Percentiles rank a stretch among this genome's conserved stretches.
Conservation (phyloP, 164 flowering plant species). For the Pachysandra terminalis region DNA sequence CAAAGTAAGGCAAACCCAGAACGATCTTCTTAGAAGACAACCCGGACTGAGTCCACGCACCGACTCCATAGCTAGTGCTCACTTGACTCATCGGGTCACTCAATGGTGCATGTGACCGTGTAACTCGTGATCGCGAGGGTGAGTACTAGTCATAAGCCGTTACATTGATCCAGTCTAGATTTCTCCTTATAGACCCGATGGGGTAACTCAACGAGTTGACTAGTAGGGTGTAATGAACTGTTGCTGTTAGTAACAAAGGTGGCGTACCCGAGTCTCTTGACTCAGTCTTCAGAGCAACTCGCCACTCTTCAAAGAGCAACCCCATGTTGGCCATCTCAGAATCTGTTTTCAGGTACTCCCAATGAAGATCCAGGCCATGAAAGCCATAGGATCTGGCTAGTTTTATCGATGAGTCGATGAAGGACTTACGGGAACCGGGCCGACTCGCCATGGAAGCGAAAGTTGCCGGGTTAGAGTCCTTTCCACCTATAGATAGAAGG, state of each 20-base stretch:
- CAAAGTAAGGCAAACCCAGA: constrained; percentile 35
- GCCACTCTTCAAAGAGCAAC: constrained; percentile 36
- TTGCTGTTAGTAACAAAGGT: constrained; percentile 25
- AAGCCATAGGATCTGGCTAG: constrained; percentile 31
- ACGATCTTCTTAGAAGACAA: constrained; percentile 24
- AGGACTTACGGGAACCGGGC: constrained; percentile 22
- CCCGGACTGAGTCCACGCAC: constrained; percentile 35
- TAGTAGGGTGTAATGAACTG: constrained; percentile 14
- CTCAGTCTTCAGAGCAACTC: constrained; percentile 28
- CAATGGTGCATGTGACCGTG: constrained; percentile 26
- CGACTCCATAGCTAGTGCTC: constrained; percentile 31
- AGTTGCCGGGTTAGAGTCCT: background rate
- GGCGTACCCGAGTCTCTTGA: constrained; percentile 12
- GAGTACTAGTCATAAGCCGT: constrained; percentile 43
- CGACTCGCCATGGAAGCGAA: constrained; percentile 31
- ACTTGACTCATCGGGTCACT: constrained; percentile 20
- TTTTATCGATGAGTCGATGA: constrained; percentile 42
- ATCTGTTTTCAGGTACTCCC: too few species aligned
- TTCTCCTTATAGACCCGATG: constrained; percentile 10
- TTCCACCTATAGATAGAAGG: constrained; percentile 19
- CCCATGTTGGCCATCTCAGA: constrained; percentile 38
- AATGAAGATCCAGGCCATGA: constrained; percentile 44
- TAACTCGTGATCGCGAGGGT: constrained; percentile 16
- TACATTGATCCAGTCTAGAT: constrained; percentile 43
- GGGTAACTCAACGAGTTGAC: constrained; percentile 19